Conservation (phyloP, 805 yeast species). For the Myxozyma geophila region DNA sequence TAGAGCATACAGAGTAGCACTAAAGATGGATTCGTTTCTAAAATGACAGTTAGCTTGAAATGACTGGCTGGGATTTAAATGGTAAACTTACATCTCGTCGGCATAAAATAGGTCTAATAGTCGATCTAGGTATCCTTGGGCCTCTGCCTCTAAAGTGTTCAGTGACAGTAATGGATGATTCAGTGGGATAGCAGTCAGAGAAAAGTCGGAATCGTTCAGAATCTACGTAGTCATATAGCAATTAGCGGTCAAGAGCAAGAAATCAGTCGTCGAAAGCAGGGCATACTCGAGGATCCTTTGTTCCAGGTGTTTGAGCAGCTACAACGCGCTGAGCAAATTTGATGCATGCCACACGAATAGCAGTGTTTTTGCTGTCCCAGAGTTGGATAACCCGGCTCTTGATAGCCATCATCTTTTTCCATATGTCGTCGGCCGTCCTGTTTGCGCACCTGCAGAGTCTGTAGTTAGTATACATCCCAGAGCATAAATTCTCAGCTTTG, state of each 20-base stretch:
- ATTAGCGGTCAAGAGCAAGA: neutral
- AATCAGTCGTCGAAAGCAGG: neutral
- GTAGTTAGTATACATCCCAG: neutral
- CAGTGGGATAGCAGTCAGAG: constrained; percentile 56
- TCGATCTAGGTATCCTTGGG: constrained; percentile 68
- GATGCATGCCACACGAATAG: constrained; percentile 68
- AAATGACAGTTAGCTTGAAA: neutral
- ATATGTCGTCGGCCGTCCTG: constrained; percentile 47
- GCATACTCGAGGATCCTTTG: constrained; percentile 45
- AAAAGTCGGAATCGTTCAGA: constrained; percentile 47
- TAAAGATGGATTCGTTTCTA: constrained; percentile 55
- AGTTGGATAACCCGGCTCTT: constrained; percentile 63
- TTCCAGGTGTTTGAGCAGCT: constrained; percentile 56
- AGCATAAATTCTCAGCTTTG: neutral
- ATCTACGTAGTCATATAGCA: constrained; percentile 9
- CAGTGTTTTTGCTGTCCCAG: constrained; percentile 56
- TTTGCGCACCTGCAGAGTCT: constrained; percentile 44
- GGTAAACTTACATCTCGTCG: constrained; percentile 51
- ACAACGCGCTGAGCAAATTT: constrained; percentile 70
- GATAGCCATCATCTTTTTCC: constrained; percentile 62
- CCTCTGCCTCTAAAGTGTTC: constrained; percentile 67
- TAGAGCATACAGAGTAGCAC: constrained; percentile 70
- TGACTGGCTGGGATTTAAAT: neutral
- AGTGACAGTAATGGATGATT: constrained; percentile 69
- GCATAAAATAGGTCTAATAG: constrained; percentile 61